Base-by-base conservation (phyloP, 2,329 filamentous ascomycete species). In the Botrytis squamosa region DNA sequence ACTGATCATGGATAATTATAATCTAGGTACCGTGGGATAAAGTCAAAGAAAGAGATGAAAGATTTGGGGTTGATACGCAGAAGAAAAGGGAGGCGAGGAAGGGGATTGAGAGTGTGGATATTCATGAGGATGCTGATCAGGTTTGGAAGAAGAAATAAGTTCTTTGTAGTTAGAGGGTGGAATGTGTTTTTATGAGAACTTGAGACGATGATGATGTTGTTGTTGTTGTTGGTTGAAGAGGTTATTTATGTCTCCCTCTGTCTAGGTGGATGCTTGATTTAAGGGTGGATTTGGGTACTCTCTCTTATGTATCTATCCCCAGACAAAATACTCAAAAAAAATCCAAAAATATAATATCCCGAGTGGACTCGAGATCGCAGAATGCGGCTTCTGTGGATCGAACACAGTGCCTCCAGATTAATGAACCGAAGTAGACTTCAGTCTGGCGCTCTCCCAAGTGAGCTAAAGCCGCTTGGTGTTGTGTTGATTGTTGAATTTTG, bases 11-110 rank as follows among this genome's bases (percentile, higher is more conserved):
- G 12, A 22, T 25, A 6, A 29, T 33, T 1, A 1, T 1, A 78
- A 81, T 29, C 42, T 78, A 79, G 70, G 79, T 84, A 74, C 79
- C 76, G 33, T 76, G 74, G 76, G 75, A 76, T 20, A 76, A 73
- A 59, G 62, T 89, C n/a, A 82, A 81, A 55, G 86, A 86, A 29
- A 82, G 89, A 75, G 87, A 91, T 81, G 73, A 79, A 79, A 84
- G 85, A 76, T 88, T 88, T 80, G 85, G 85, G 0, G 84, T 85
- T 36, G 84, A 88, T 81, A 84, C 82, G 74, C 81, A 79, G 80
- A 81, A 82, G 74, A 91, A 90, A 83, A 84, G 81, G 77, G 83
- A 86, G 80, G 82, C 84, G 81, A 10, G 88, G 87, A 10, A 87
- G 82, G 52, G 87, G 86, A 74, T 89, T 87, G 52, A 88, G 85